Evolutionary conservation across 176 grass and related monocot genomes (phyloP).

Genomic region (Zea luxurians): DNA sequence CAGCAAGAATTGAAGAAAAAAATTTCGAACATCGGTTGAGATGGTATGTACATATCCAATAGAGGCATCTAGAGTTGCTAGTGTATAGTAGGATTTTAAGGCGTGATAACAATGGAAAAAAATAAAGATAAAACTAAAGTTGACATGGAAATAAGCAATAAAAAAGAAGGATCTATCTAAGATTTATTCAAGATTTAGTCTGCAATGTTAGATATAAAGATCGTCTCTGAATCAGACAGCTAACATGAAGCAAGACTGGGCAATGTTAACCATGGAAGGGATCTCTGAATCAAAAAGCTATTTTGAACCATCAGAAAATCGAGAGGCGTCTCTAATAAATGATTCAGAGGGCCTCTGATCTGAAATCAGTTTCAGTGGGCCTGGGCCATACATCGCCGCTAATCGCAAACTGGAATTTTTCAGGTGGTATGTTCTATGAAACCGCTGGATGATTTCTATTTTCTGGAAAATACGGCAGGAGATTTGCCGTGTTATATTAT

Average conservation of each 20-base stretch:
- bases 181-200: background rate
- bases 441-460: background rate
- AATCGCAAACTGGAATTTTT: background rate
- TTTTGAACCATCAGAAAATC: slow-evolving; percentile 19
- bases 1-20: too few species aligned
- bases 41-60: too few species aligned
- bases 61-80: too few species aligned
- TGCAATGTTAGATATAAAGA: background rate
- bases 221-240: too few species aligned
- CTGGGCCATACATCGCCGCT: background rate
- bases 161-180: too few species aligned
- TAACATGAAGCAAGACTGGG: background rate
- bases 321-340: background rate
- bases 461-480: background rate
- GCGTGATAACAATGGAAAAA: too few species aligned
- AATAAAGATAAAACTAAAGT: too few species aligned
- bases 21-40: too few species aligned
- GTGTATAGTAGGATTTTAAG: too few species aligned
- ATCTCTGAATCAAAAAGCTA: background rate
- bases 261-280: background rate
- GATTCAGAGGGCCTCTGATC: background rate
- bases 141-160: too few species aligned
- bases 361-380: background rate
- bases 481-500: background rate
- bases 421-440: background rate